Conservation (phyloP, 495 filamentous ascomycete species). For the Tuber melanosporum region DNA sequence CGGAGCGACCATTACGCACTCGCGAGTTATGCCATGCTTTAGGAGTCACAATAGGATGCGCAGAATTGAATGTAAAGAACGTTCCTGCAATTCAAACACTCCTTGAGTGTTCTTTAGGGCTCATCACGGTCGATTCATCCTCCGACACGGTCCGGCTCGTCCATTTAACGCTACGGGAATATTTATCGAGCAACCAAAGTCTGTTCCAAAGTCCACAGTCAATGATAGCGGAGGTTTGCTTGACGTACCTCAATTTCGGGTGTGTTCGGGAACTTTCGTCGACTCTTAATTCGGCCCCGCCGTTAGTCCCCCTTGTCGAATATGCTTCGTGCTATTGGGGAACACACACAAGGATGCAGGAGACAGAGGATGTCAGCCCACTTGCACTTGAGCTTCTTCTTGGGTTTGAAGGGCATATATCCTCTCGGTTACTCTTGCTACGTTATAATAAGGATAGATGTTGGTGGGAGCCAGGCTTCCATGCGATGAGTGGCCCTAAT, state of each 20-base stretch:
- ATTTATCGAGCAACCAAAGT: background rate
- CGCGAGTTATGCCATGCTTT: background rate
- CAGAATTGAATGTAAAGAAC: background rate
- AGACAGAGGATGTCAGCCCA: background rate
- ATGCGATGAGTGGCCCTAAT: background rate
- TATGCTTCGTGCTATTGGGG: background rate
- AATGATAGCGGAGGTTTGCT: background rate
- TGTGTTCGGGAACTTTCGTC: background rate
- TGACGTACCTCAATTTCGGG: background rate
- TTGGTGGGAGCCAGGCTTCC: background rate
- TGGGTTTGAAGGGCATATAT: background rate
- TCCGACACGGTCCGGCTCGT: background rate
- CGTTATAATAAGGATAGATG: background rate
- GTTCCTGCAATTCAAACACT: background rate
- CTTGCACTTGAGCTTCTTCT: background rate
- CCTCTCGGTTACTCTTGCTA: background rate
- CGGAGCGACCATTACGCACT: background rate
- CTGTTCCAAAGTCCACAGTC: background rate
- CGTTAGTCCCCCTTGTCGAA: background rate
- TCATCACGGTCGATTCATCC: background rate
- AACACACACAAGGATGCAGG: background rate
- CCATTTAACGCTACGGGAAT: background rate
- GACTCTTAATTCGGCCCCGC: background rate
- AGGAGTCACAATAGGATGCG: background rate
- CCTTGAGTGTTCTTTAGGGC: background rate